A percentile compares a stretch with the other conserved stretches of the same genome.
Evolutionary conservation across 1,139 yeast genomes (phyloP).

Genomic region (Pichia sp.): DNA sequence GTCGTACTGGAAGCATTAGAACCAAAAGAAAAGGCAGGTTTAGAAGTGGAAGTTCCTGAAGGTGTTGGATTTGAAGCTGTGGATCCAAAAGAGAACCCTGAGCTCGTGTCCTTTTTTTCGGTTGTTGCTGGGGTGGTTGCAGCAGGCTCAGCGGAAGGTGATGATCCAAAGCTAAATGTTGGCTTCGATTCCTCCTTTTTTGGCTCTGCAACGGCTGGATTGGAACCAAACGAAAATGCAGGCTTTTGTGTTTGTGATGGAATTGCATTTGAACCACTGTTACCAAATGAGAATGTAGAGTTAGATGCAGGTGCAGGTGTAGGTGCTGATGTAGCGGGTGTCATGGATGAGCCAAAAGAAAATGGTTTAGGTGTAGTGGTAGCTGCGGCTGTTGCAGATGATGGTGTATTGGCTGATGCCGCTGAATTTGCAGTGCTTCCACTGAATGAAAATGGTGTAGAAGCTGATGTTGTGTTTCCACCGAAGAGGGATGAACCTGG

Average conservation of each 20-base stretch:
- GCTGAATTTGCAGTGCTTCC: too few species aligned
- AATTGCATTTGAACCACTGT: too few species aligned
- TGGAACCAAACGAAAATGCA: neutral
- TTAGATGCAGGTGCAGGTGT: neutral
- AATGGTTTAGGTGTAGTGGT: neutral
- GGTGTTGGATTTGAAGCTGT: neutral
- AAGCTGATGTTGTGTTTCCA: neutral
- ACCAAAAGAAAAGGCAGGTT: too few species aligned
- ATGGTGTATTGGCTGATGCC: neutral
- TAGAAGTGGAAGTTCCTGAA: neutral
- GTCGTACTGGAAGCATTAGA: too few species aligned
- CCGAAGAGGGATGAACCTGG: neutral
- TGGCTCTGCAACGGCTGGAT: neutral
- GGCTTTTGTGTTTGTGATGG: too few species aligned
- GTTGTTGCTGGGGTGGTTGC: neutral
- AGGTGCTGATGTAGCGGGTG: neutral
- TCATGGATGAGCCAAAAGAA: neutral
- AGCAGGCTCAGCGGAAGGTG: constrained; percentile 14
- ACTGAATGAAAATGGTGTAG: neutral
- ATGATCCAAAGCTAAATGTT: constrained; percentile 18
- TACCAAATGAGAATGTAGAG: neutral
- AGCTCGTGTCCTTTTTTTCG: constrained; percentile 1
- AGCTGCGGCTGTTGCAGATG: neutral
- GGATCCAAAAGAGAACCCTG: constrained; percentile 26
- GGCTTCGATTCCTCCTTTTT: neutral